Base-by-base conservation (phyloP, 2,329 filamentous ascomycete genomes). In the Knufia petricola region DNA sequence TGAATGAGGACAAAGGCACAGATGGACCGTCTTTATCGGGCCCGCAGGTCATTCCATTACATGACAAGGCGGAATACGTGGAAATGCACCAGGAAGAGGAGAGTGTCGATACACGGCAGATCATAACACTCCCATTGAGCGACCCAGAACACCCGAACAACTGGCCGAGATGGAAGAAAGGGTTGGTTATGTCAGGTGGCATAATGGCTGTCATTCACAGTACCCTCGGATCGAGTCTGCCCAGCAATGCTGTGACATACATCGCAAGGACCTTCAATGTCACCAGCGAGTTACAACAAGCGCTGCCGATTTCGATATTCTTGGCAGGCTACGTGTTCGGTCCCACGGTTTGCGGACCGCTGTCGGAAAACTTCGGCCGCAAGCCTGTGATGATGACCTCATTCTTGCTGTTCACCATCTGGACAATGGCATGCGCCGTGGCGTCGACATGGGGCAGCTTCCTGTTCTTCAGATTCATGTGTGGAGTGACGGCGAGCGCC, bases 351-450 rank as follows among this genome's bases (percentile, higher is more conserved):
- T 69, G 66, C 32, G 68, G 66, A 3, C 69, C 69, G 0, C 52
- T 71, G 2, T 69, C 66, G n/a, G 69, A 72, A 43, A 60, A 64
- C 1, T 58, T 64, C 34, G 69, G 69, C 1, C 61, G 69, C 1
- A 63, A 58, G 42, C 58, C 62, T 1, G 64, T 71, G 4, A 58
- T 80, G 51, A 63, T 79, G 0, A 64, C 59, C 8, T 73, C 76
- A 0, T 78, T 79, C 50, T 40, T 61, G n/a, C 55, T 63, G 2
- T 70, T 66, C 49, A 64, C 62, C 7, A 40, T 66, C 3, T 69
- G 61, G 43, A 71, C 66, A 0, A 59, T 69, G 34, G 69, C 60
- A 3, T 71, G 66, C 48, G 67, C 69, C 0, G 48, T 72, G 1
- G 64, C 68, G 0, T 69, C 69, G 0, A 68, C 60, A 24, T 74